Conservation (phyloP, 176 grass and related monocot species). For the Carex pumila region DNA sequence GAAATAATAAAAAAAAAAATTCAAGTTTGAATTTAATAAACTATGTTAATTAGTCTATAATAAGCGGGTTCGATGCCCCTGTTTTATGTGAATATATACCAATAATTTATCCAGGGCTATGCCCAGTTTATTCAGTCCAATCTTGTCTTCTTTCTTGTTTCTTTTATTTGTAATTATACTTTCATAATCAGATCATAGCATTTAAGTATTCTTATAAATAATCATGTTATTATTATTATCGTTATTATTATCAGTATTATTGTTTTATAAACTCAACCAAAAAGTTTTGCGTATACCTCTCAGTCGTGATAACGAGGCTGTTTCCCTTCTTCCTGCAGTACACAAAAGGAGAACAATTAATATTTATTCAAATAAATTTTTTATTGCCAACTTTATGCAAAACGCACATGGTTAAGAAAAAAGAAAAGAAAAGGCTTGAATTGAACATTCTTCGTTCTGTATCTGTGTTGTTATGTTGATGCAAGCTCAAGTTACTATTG, state of each 20-base stretch:
- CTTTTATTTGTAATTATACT: not conserved
- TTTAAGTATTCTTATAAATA: not conserved
- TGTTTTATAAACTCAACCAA: not conserved
- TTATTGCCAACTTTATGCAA: not conserved
- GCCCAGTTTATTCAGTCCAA: not conserved
- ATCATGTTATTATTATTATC: not conserved
- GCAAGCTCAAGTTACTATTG: not conserved
- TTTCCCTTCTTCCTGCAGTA: conserved; percentile 63
- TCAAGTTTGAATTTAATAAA: not conserved
- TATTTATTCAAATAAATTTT: not conserved
- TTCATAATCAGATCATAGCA: not conserved
- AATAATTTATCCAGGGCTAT: not conserved
- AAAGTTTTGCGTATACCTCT: conserved; percentile 43
- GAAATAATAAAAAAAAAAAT: not conserved
- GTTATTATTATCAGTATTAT: not conserved
- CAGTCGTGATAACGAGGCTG: conserved; percentile 43
- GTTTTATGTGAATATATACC: not conserved
- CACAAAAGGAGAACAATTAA: not conserved
- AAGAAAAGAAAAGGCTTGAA: not conserved
- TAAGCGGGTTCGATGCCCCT: not conserved
- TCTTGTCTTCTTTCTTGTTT: not conserved
- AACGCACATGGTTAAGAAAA: not conserved
- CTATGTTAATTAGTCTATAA: not conserved
- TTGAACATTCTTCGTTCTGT: not conserved
- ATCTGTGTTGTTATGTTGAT: not conserved